Conservation (phyloP, 2,329 filamentous ascomycete genomes). For the Fusarium sp. region DNA sequence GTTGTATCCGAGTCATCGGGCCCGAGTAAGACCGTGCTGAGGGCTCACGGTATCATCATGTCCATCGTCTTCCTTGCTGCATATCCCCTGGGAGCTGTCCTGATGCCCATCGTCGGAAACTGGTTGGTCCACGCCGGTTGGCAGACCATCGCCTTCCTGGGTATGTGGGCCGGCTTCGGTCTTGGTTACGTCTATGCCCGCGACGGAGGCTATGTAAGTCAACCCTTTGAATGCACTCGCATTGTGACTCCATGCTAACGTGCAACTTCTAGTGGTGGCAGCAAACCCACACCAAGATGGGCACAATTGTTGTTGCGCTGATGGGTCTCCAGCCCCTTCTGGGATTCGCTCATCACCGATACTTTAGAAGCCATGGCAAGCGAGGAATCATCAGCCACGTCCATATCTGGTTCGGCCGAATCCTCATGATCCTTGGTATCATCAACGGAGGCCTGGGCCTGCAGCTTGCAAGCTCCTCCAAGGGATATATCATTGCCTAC, state of each 20-base stretch:
- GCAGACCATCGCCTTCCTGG: slow-evolving; percentile 65
- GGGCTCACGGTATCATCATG: slow-evolving; percentile 71
- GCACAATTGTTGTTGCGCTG: slow-evolving; percentile 65
- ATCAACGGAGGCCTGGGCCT: slow-evolving; percentile 75
- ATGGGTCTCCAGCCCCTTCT: slow-evolving; percentile 69
- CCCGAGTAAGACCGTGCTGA: slow-evolving; percentile 47
- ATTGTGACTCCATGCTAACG: slow-evolving; percentile 27
- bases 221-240: slow-evolving; percentile 12
- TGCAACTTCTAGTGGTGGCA: slow-evolving; percentile 59
- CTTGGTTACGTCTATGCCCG: slow-evolving; percentile 64
- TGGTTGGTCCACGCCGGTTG: slow-evolving; percentile 69
- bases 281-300: slow-evolving; percentile 66
- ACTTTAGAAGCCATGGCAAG: slow-evolving; percentile 60
- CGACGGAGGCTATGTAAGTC: slow-evolving; percentile 57
- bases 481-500: slow-evolving; percentile 64
- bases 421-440: slow-evolving; percentile 68
- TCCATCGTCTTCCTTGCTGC: slow-evolving; percentile 67
- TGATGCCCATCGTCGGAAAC: slow-evolving; percentile 70
- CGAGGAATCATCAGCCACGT: slow-evolving; percentile 65
- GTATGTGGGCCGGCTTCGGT: slow-evolving; percentile 71
- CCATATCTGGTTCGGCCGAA: slow-evolving; percentile 73
- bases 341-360: slow-evolving; percentile 68
- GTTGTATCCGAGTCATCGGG: slow-evolving; percentile 18
- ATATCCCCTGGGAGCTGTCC: slow-evolving; percentile 70
- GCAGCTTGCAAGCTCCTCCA: slow-evolving; percentile 57